These are phyloP conservation scores for Peterozyma xylosa DNA, from an alignment of 805 yeast genomes.

Conservation along the genomic window DNA sequence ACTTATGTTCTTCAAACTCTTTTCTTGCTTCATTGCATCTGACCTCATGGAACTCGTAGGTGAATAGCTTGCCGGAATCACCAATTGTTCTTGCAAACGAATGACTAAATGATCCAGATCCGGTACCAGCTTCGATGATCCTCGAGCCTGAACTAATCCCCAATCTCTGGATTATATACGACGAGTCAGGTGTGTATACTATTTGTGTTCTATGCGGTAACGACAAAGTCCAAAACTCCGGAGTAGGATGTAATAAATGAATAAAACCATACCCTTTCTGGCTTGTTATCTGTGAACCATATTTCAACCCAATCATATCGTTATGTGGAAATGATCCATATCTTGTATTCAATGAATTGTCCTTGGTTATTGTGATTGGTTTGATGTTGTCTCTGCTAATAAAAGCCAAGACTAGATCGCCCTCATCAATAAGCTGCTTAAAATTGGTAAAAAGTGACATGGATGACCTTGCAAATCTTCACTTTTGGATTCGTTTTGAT, in stretches of 20 bases:
- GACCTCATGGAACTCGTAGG: conserved; percentile 88
- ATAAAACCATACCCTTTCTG: conserved; percentile 75
- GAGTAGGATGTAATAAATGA: conserved; percentile 83
- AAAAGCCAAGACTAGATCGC: conserved; percentile 83
- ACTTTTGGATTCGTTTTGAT: neutral
- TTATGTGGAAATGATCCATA: conserved; percentile 87
- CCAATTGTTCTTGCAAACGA: conserved; percentile 79
- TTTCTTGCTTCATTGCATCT: conserved; percentile 69
- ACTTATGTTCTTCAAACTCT: conserved; percentile 72
- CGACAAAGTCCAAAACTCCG: conserved; percentile 95
- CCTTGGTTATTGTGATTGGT: conserved; percentile 57
- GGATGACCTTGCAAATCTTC: neutral
- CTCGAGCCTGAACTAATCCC: conserved; percentile 64
- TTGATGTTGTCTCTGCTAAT: conserved; percentile 74
- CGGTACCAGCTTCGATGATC: conserved; percentile 97
- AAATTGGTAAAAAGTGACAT: conserved; percentile 37
- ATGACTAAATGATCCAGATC: conserved; percentile 93
- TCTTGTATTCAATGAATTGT: conserved; percentile 68
- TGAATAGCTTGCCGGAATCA: conserved; percentile 54
- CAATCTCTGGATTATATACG: conserved; percentile 81
- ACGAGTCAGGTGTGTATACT: conserved; percentile 92
- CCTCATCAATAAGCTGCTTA: conserved; percentile 69
- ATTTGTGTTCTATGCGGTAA: conserved; percentile 97
- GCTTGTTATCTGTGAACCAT: conserved; percentile 77
- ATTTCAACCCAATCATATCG: conserved; percentile 71